These are phyloP conservation scores for Lithohypha guttulata DNA, from an alignment of 2,329 filamentous ascomycete species.

Conservation along the genomic window DNA sequence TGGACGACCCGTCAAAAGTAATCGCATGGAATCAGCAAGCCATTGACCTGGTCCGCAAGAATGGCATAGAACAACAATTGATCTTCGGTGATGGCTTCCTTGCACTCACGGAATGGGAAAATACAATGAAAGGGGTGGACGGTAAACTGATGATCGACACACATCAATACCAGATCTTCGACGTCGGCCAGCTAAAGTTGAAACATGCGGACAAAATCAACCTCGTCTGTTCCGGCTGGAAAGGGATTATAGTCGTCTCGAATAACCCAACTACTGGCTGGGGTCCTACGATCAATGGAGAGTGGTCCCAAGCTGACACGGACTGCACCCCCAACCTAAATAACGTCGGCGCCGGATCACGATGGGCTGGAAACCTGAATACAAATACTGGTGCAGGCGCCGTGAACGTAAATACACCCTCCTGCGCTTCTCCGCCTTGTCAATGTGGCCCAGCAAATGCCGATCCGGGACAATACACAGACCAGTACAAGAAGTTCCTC, in stretches of 20 bases:
- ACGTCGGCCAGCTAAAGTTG: constrained; percentile 70
- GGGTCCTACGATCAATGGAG: constrained; percentile 86
- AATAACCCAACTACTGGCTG: constrained; percentile 57
- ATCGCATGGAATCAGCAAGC: constrained; percentile 69
- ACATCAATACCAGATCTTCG: constrained; percentile 98
- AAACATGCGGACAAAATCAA: constrained; percentile 73
- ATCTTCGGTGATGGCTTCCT: constrained; percentile 94
- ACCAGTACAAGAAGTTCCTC: constrained; percentile 73
- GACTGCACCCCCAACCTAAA: constrained; percentile 83
- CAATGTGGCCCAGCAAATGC: constrained; percentile 68
- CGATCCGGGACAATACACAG: constrained; percentile 55
- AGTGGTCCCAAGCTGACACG: constrained; percentile 96
- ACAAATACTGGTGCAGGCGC: constrained; percentile 50
- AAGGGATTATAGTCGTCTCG: constrained; percentile 60
- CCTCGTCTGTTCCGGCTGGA: constrained; percentile 83
- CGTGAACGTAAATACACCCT: constrained; percentile 55
- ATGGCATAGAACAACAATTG: constrained; percentile 61
- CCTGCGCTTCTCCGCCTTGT: constrained; percentile 63
- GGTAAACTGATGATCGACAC: constrained; percentile 75
- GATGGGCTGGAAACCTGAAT: constrained; percentile 77
- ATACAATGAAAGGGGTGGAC: constrained; percentile 59
- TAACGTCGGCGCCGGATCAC: constrained; percentile 75
- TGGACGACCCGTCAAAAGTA: constrained; percentile 53
- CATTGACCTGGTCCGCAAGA: constrained; percentile 60
- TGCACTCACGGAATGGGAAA: constrained; percentile 83